Percentiles rank a stretch among this genome's conserved stretches.
phyloP scores from a whole-genome alignment of 2,329 filamentous ascomycete species.

The Diaporthe citriasiana region DNA sequence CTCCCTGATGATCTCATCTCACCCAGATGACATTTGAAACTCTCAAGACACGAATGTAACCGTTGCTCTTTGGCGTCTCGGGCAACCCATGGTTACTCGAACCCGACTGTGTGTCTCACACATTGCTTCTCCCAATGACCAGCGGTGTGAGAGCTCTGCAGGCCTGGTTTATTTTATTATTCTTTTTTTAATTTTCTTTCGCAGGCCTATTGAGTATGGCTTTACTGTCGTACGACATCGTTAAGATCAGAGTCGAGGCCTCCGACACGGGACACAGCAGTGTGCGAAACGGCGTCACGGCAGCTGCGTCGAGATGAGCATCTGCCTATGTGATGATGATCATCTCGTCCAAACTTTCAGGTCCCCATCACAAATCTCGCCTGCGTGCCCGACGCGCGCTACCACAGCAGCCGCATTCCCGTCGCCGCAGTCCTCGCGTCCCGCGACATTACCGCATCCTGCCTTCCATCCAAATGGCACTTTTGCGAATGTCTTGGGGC shows the following conservation, averaged over 20 bases:
- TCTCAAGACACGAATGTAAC: background rate
- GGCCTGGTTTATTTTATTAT: background rate
- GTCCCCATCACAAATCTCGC: constrained; percentile 35
- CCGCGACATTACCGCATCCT: background rate
- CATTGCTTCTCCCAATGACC: constrained; percentile 1
- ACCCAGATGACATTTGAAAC: constrained; percentile 21
- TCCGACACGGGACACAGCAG: constrained; percentile 3
- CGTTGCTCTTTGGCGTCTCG: constrained; percentile 9
- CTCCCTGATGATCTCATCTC: constrained; percentile 22
- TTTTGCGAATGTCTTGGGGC: background rate
- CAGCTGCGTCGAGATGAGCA: constrained; percentile 20
- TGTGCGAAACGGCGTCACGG: constrained; percentile 19
- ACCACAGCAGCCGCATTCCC: constrained; percentile 29
- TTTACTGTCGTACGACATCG: background rate
- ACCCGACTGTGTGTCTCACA: constrained; percentile 24
- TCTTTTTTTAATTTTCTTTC: background rate
- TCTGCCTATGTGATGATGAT: constrained; percentile 24
- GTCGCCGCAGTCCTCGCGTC: background rate
- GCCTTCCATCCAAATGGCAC: background rate
- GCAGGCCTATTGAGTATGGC: background rate
- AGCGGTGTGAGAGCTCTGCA: constrained; percentile 2
- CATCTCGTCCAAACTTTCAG: constrained; percentile 34
- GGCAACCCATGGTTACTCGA: background rate
- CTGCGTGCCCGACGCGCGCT: constrained; percentile 34
- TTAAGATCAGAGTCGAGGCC: background rate